phyloP scores from a whole-genome alignment of 495 filamentous ascomycete genomes.

The Darksidea phi region DNA sequence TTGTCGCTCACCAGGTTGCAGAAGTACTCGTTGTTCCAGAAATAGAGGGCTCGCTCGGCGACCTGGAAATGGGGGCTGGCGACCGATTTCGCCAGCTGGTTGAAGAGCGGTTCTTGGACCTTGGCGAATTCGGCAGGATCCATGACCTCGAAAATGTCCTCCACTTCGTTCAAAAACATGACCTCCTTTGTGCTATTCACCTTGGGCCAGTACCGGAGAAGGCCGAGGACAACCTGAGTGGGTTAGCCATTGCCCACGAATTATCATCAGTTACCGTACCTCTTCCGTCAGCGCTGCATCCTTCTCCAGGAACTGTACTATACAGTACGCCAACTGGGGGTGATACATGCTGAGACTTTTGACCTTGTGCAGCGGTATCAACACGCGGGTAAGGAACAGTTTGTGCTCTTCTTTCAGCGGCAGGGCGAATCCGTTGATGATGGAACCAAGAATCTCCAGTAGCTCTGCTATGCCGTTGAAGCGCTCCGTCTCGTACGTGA shows the following conservation, averaged over 20 bases:
- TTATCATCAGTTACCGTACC: constrained; percentile 49
- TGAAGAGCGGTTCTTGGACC: constrained; percentile 95
- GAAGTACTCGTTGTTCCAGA: constrained; percentile 99
- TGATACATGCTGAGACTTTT: constrained; percentile 99
- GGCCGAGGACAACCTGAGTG: constrained; percentile 80
- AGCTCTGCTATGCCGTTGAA: constrained; percentile 98
- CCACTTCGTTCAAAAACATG: constrained; percentile 99
- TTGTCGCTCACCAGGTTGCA: constrained; percentile 99
- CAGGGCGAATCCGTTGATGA: constrained; percentile 98
- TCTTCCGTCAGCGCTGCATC: constrained; percentile 97
- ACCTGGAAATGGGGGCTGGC: constrained; percentile 99
- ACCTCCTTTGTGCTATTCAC: constrained; percentile 99
- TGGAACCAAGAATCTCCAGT: constrained; percentile 94
- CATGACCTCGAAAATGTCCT: constrained; percentile 99
- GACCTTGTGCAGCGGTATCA: constrained; percentile 94
- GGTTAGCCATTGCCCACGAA: constrained; percentile 1
- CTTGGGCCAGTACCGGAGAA: constrained; percentile 98
- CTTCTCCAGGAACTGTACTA: constrained; percentile 98
- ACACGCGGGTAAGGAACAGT: constrained; percentile 88
- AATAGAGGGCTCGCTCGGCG: constrained; percentile 94
- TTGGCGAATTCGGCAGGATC: constrained; percentile 98
- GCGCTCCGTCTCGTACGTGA: constrained; percentile 96
- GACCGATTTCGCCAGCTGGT: constrained; percentile 95
- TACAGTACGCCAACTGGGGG: constrained; percentile 96
- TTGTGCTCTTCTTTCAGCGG: constrained; percentile 99